Conservation (phyloP, 306 rosid species). For the Adenanthera pavonina region DNA sequence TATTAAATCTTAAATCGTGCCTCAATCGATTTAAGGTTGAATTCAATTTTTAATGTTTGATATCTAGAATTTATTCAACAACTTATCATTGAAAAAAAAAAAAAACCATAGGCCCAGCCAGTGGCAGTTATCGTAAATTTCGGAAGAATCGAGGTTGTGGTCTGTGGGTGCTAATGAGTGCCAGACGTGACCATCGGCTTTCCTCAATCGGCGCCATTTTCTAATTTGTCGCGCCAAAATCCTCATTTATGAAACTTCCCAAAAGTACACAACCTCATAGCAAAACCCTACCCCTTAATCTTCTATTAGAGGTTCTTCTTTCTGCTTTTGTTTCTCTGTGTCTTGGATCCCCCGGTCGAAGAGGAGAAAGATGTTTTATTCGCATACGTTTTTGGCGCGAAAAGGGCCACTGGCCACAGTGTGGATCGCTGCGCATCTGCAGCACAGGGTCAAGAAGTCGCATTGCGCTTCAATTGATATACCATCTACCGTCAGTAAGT, state of each 20-base stretch:
- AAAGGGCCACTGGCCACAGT: constrained; percentile 89
- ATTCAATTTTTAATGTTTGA: too few relatives aligned
- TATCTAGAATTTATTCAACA: too few relatives aligned
- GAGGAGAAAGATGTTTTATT: constrained; percentile 70
- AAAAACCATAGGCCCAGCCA: not conserved
- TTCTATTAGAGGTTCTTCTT: not conserved
- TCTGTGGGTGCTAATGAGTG: not conserved
- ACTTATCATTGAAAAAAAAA: too few relatives aligned
- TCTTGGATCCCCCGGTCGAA: not conserved
- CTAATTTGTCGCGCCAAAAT: constrained; percentile 37
- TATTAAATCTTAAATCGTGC: too few relatives aligned
- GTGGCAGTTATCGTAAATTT: constrained; percentile 19
- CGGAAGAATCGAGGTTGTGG: not conserved
- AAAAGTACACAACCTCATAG: not conserved
- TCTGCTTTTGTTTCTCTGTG: not conserved
- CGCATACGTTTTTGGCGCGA: constrained; percentile 81
- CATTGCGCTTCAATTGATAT: constrained; percentile 77
- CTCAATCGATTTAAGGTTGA: too few relatives aligned
- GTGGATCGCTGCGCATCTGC: constrained; percentile 96
- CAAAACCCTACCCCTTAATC: constrained; percentile 28
- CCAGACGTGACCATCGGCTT: not conserved
- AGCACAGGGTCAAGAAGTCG: constrained; percentile 79
- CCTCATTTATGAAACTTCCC: not conserved
- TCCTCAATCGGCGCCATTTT: constrained; percentile 24
- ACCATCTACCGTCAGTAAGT: constrained; percentile 72